Conservation (phyloP, 2,329 filamentous ascomycete genomes). For the Talaromyces marneffei region DNA sequence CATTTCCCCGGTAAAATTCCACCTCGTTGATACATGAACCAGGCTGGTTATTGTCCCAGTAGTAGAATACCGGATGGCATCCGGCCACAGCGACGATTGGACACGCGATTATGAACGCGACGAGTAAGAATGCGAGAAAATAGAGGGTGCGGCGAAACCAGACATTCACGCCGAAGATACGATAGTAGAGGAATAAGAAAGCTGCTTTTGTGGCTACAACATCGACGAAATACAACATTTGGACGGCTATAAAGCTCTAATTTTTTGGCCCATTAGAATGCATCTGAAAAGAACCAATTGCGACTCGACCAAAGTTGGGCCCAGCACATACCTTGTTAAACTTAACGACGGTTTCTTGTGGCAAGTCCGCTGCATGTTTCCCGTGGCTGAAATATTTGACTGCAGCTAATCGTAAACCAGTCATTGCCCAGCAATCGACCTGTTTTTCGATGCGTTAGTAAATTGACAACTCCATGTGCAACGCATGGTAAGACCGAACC, state of each 20-base stretch:
- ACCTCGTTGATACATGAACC: constrained; percentile 22
- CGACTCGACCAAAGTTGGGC: background rate
- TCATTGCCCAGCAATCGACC: constrained; percentile 23
- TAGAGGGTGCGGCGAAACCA: constrained; percentile 21
- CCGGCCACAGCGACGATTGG: constrained; percentile 18
- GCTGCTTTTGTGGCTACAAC: constrained; percentile 24
- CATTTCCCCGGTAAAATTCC: constrained; percentile 24
- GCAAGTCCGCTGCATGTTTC: constrained; percentile 15
- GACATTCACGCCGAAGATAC: constrained; percentile 25
- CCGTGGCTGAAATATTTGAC: constrained; percentile 19
- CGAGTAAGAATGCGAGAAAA: constrained; percentile 16
- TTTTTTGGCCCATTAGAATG: background rate
- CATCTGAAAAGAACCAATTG: background rate
- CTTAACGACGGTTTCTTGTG: constrained; percentile 11
- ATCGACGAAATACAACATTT: constrained; percentile 23
- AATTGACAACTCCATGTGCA: background rate
- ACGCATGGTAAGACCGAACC: constrained; percentile 14
- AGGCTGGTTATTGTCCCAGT: constrained; percentile 18
- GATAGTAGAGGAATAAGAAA: constrained; percentile 24
- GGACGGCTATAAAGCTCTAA: constrained; percentile 22
- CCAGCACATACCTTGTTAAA: constrained; percentile 20
- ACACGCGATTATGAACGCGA: constrained; percentile 21
- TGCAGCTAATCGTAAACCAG: constrained; percentile 18
- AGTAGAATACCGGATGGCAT: constrained; percentile 21
- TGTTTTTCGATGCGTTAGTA: constrained; percentile 2